These are phyloP conservation scores for Venturiaceae sp. DNA, from an alignment of 2,329 filamentous ascomycete genomes.

Conservation along the genomic window DNA sequence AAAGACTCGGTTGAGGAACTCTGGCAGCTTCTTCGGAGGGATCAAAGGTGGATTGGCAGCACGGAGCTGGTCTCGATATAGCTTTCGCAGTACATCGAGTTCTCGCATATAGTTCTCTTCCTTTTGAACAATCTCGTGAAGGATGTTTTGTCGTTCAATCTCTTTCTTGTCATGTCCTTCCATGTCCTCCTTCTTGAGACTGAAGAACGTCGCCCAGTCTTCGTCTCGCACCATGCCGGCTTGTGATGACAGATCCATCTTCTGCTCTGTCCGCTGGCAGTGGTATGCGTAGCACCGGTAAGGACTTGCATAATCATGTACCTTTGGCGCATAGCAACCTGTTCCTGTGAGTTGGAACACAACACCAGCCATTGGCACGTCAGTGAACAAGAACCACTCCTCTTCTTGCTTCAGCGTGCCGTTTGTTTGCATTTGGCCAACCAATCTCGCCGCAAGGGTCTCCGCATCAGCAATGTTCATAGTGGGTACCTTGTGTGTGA, in stretches of 20 bases:
- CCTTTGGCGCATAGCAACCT: conserved; percentile 79
- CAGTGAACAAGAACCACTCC: conserved; percentile 93
- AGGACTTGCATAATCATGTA: conserved; percentile 59
- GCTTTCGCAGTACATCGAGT: conserved; percentile 70
- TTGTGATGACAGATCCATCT: conserved; percentile 76
- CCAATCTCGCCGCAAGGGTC: conserved; percentile 66
- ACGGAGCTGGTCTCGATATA: conserved; percentile 77
- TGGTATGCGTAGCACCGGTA: conserved; percentile 89
- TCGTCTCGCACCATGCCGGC: conserved; percentile 55
- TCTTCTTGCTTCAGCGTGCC: conserved; percentile 78
- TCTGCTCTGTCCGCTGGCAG: conserved; percentile 88
- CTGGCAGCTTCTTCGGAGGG: conserved; percentile 63
- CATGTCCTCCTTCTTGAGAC: conserved; percentile 66
- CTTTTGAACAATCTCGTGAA: conserved; percentile 90
- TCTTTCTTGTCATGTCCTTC: conserved; percentile 73
- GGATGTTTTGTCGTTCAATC: conserved; percentile 81
- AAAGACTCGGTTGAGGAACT: conserved; percentile 79
- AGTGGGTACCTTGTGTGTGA: conserved; percentile 89
- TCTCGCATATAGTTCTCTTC: conserved; percentile 89
- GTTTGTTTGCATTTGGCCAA: conserved; percentile 68
- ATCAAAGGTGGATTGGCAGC: conserved; percentile 71
- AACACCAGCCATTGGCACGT: conserved; percentile 74
- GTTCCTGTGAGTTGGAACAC: conserved; percentile 85
- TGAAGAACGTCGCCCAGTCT: conserved; percentile 88
- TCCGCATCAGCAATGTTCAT: conserved; percentile 99